Evolutionary conservation across 129 eudicot genomes (phyloP).

Genomic region (Centrapalus pauciflorus): DNA sequence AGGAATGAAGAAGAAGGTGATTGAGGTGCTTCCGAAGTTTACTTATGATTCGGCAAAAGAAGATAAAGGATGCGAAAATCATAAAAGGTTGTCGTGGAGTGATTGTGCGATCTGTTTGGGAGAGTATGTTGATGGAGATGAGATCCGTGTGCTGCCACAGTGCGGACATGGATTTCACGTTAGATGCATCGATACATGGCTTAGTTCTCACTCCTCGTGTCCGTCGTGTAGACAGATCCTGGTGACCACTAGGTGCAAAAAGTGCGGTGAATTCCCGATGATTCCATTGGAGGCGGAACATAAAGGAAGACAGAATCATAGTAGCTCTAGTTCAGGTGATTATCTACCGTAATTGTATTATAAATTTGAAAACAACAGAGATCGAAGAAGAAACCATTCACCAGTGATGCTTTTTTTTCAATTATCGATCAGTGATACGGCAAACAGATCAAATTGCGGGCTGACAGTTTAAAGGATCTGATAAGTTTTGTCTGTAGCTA

Average conservation of each 20-base stretch:
- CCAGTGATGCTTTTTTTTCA: background rate
- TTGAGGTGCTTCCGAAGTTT: constrained; percentile 18
- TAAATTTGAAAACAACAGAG: background rate
- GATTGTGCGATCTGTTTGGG: constrained; percentile 34
- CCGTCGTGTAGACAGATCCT: constrained; percentile 46
- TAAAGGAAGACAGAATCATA: constrained; percentile 5
- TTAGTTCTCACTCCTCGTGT: constrained; percentile 29
- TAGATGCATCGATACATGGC: constrained; percentile 17
- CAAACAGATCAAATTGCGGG: background rate
- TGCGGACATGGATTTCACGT: constrained; percentile 30
- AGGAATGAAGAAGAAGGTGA: constrained; percentile 24
- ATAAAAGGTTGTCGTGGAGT: background rate
- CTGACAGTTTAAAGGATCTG: background rate
- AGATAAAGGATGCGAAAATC: background rate
- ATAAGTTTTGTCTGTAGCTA: constrained; percentile 3
- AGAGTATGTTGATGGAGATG: constrained; percentile 24
- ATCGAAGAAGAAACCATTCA: background rate
- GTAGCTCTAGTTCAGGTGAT: constrained; percentile 15
- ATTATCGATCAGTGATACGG: background rate
- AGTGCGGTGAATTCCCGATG: constrained; percentile 46
- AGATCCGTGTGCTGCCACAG: constrained; percentile 43
- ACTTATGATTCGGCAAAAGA: background rate
- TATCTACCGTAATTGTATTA: constrained; percentile 18
- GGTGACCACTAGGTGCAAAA: constrained; percentile 41
- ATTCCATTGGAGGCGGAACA: constrained; percentile 3